These are phyloP conservation scores for Fusarium stilboides DNA, from an alignment of 2,329 filamentous ascomycete genomes.

Conservation along the genomic window DNA sequence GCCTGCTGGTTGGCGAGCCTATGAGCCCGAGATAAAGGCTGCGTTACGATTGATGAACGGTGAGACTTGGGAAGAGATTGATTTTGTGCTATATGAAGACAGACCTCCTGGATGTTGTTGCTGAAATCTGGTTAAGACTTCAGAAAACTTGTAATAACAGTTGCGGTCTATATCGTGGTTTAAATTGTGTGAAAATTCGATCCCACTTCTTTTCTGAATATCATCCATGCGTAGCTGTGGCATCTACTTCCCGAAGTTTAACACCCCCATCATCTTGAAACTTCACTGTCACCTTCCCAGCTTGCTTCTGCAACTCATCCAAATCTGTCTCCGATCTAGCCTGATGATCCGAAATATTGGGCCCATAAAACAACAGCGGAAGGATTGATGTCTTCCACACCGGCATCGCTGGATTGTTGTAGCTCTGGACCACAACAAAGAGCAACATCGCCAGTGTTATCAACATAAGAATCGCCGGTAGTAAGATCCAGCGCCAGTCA, in stretches of 20 bases:
- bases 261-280: slow-evolving; percentile 6
- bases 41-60: neutral
- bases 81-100: neutral
- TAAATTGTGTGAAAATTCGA: too few species aligned
- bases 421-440: neutral
- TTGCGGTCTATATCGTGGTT: too few species aligned
- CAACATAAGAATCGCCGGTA: slow-evolving; percentile 2
- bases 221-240: neutral
- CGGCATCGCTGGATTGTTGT: neutral
- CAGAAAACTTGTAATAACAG: too few species aligned
- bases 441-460: slow-evolving; percentile 6
- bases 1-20: neutral
- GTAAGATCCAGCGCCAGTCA: slow-evolving; percentile 17
- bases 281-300: neutral
- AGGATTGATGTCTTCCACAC: slow-evolving; percentile 20
- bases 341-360: neutral
- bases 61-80: neutral
- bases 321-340: neutral
- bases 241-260: neutral
- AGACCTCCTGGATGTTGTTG: neutral
- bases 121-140: too few species aligned
- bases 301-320: slow-evolving; percentile 3
- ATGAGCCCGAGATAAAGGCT: neutral
- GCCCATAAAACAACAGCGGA: slow-evolving; percentile 12
- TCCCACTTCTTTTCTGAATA: too few species aligned